Evolutionary conservation across 306 rosid genomes (phyloP), one percentile per base, ranked within the genome.

Genomic region (Coriaria nepalensis): DNA sequence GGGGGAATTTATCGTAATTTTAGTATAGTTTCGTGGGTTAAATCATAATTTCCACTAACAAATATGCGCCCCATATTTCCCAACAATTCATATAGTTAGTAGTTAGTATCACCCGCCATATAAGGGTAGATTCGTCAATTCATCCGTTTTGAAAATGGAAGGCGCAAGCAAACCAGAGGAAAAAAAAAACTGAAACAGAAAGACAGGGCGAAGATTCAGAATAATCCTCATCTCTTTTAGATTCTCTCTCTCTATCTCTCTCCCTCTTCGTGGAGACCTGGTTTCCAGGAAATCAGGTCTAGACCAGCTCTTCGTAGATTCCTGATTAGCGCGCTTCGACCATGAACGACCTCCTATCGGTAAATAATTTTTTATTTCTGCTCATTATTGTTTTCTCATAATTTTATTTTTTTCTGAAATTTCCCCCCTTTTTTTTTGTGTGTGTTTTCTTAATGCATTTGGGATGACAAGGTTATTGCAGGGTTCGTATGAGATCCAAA

Each of bases 281-380:
- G 75, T 72, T 74, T 68, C 57, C 37, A 2, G 7, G 40, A 47
- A 60, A 57, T 76, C 79, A 70, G 82, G 77, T 66, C 78, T 20
- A 43, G n/a, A 8, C 49, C 72, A 56, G 59, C 72, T 59, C 49
- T 49, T 12, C 35, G n/a, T 11, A 5, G 62, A 42, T 37, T 57
- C 49, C 52, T 45, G 45, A 20, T 20, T 1, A 49, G 54, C 68
- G 68, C 65, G 45, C 53, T 55, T 62, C 65, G 43, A 79, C 73
- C 50, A 87, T 87, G 96, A 87, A 87, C 74, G 96, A 87, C 68
- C 96, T 87, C 62, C 75, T 82, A 32, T 44, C 79, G 87, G 92
- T 87, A 77, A 68, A 52, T 5, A 42, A n/a, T 5, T 39, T 45
- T 45, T 5, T 1, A 14, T 51, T 62, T 50, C 6, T 6, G 0